These are phyloP conservation scores for Linum lewisii DNA, from an alignment of 345 rosid species.

Conservation along the genomic window DNA sequence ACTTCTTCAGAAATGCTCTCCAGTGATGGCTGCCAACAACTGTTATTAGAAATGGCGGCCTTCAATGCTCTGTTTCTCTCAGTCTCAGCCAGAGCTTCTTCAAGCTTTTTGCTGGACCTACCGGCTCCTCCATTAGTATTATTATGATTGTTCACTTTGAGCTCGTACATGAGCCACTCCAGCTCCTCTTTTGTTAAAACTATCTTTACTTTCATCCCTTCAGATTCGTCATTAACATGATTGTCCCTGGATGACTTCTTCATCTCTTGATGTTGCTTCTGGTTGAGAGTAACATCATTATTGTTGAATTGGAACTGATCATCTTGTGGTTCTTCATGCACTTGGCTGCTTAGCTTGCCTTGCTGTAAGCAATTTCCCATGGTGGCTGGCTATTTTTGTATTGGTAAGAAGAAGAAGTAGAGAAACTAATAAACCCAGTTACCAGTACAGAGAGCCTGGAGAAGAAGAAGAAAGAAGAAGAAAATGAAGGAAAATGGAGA, in stretches of 20 bases:
- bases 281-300: neutral
- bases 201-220: neutral
- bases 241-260: neutral
- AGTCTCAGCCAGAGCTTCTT: neutral
- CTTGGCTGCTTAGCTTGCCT: neutral
- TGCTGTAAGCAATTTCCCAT: neutral
- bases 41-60: neutral
- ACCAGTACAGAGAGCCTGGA: too few relatives aligned
- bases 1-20: neutral
- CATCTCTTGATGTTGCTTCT: neutral
- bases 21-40: neutral
- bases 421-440: too few relatives aligned
- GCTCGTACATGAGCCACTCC: neutral
- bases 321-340: neutral
- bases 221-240: neutral
- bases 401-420: too few relatives aligned
- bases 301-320: neutral
- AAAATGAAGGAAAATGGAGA: too few relatives aligned
- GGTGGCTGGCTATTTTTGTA: neutral
- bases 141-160: neutral
- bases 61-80: neutral
- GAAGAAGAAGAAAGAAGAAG: too few relatives aligned
- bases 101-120: neutral
- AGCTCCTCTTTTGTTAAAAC: neutral
- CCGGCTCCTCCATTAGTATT: too few relatives aligned